A percentile compares a stretch with the other conserved stretches of the same genome.
Evolutionary conservation across 331 rosid genomes (phyloP).

Genomic region (Arachis monticola): DNA sequence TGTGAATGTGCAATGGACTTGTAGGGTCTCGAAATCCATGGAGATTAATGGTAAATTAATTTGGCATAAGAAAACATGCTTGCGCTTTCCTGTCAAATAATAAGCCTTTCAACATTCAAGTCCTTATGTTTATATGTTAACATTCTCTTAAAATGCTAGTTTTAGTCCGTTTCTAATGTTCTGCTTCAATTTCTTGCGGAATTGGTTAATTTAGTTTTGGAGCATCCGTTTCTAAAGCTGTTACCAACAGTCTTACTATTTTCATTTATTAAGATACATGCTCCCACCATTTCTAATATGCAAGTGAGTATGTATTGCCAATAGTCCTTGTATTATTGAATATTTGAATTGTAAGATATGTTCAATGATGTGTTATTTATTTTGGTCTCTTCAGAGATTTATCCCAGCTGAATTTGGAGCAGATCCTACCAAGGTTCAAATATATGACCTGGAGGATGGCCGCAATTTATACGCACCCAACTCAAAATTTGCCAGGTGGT

Average conservation of each 20-base stretch:
- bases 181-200: conserved; percentile 4
- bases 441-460: neutral
- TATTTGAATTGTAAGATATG: too few relatives aligned
- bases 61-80: neutral
- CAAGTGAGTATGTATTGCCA: neutral
- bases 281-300: conserved; percentile 5
- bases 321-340: neutral
- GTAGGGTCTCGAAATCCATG: neutral
- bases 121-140: neutral
- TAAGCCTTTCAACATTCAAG: neutral
- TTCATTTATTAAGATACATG: neutral
- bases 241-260: too few relatives aligned
- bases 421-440: too few relatives aligned
- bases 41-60: neutral
- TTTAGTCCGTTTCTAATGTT: neutral
- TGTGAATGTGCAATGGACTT: neutral
- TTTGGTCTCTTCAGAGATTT: too few relatives aligned
- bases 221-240: too few relatives aligned
- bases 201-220: neutral
- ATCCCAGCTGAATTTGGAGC: too few relatives aligned
- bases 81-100: neutral
- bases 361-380: too few relatives aligned
- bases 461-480: conserved; percentile 63
- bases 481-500: conserved; percentile 64
- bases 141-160: neutral